Evolutionary conservation across 352 stramenopile genomes (phyloP).

Genomic region (Globisporangium radiosum): DNA sequence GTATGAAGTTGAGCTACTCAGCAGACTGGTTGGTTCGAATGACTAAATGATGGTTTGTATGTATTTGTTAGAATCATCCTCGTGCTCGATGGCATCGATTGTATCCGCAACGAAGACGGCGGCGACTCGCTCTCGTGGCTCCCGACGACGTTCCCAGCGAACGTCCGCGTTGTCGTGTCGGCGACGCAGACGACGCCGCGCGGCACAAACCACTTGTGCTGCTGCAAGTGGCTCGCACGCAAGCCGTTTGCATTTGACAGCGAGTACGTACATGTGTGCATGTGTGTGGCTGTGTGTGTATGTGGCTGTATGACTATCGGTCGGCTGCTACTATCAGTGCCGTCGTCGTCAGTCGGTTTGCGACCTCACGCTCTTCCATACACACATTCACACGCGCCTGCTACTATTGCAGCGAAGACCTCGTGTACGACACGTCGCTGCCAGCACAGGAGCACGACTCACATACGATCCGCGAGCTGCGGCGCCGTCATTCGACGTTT

Average conservation of each 20-base stretch:
- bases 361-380: neutral
- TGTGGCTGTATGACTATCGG: neutral
- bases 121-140: constrained; percentile 82
- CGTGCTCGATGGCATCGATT: constrained; percentile 77
- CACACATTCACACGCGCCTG: neutral
- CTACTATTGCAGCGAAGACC: constrained; percentile 29
- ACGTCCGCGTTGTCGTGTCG: constrained; percentile 71
- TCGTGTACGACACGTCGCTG: constrained; percentile 59
- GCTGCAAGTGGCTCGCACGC: constrained; percentile 33
- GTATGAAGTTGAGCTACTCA: no score
- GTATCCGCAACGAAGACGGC: constrained; percentile 73
- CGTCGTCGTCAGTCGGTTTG: neutral
- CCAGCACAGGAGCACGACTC: constrained; percentile 39
- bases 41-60: no score
- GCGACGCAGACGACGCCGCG: constrained; percentile 31
- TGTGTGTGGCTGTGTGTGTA: no score
- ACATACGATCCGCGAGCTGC: constrained; percentile 68
- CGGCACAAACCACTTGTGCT: constrained; percentile 23
- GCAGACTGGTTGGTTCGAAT: no score
- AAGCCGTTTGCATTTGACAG: constrained; percentile 54
- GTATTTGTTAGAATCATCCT: constrained; percentile 52
- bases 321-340: no score
- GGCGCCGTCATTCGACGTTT: constrained; percentile 49
- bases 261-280: constrained; percentile 29
- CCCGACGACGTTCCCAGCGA: constrained; percentile 55